Percentiles rank a stretch among this genome's conserved stretches.
These are phyloP conservation scores for Penicillium digitatum DNA, from an alignment of 2,329 filamentous ascomycete species.

Conservation along the genomic window DNA sequence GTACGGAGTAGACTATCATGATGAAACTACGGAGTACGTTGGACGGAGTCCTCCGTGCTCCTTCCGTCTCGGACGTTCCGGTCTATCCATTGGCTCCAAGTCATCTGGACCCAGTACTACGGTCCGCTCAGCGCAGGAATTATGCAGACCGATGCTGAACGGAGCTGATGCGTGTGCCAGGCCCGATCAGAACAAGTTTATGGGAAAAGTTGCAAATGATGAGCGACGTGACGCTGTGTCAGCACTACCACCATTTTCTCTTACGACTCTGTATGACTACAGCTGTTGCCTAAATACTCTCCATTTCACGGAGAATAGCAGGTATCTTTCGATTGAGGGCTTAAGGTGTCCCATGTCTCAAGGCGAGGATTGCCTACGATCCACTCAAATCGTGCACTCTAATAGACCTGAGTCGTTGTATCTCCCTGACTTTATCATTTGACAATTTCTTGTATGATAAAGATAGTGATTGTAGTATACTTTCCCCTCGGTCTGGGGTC, in stretches of 20 bases:
- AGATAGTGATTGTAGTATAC: slow-evolving; percentile 9
- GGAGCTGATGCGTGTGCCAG: slow-evolving; percentile 4
- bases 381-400: neutral
- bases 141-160: neutral
- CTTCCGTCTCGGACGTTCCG: neutral
- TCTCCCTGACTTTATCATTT: slow-evolving; percentile 8
- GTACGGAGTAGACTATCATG: neutral
- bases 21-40: neutral
- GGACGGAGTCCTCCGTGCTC: neutral
- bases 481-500: neutral
- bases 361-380: neutral
- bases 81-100: neutral
- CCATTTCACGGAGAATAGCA: neutral
- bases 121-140: slow-evolving; percentile 11
- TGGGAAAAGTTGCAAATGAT: neutral
- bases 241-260: neutral
- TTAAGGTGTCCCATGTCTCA: neutral
- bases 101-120: slow-evolving; percentile 16
- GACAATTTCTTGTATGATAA: slow-evolving; percentile 13
- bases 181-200: neutral
- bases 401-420: neutral
- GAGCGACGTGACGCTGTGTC: neutral
- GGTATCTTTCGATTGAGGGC: neutral
- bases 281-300: neutral
- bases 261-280: neutral